Percentiles rank a stretch among this genome's conserved stretches.
These are phyloP conservation scores for Glycine soja DNA, from an alignment of 306 rosid genomes.

Conservation along the genomic window DNA sequence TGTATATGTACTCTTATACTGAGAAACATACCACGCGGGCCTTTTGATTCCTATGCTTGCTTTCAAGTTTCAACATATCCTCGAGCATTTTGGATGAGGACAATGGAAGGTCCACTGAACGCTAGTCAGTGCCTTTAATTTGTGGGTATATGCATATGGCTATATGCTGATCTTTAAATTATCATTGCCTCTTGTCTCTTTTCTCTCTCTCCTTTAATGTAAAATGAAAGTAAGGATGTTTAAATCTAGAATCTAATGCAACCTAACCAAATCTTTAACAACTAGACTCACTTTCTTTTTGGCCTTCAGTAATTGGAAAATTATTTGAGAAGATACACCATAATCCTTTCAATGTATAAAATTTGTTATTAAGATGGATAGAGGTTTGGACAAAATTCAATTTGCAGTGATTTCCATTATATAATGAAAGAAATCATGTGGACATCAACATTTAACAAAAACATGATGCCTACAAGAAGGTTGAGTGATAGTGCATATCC, in stretches of 20 bases:
- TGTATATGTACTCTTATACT: neutral
- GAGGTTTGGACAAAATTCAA: slow-evolving; percentile 5
- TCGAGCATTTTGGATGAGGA: slow-evolving; percentile 11
- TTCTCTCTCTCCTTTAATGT: neutral
- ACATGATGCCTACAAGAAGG: neutral
- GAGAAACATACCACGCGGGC: neutral
- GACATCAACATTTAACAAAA: slow-evolving; percentile 1
- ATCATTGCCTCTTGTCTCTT: slow-evolving; percentile 5
- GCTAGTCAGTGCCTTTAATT: neutral
- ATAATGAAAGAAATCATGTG: neutral
- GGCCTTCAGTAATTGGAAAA: slow-evolving; percentile 17
- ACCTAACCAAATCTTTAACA: neutral
- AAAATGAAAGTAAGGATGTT: neutral
- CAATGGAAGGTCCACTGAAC: slow-evolving; percentile 21
- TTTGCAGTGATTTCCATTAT: slow-evolving; percentile 2
- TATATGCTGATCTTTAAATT: neutral
- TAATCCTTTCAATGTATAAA: neutral
- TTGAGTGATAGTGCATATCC: neutral
- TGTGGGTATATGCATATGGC: slow-evolving; percentile 1
- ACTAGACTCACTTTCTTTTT: slow-evolving; percentile 4
- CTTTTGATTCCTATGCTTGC: neutral
- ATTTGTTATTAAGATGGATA: slow-evolving; percentile 17
- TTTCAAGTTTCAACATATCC: neutral
- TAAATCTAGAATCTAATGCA: neutral
- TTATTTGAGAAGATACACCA: neutral